Conservation (phyloP, 768 basidiomycete genomes). For the Clathrus columnatus region DNA sequence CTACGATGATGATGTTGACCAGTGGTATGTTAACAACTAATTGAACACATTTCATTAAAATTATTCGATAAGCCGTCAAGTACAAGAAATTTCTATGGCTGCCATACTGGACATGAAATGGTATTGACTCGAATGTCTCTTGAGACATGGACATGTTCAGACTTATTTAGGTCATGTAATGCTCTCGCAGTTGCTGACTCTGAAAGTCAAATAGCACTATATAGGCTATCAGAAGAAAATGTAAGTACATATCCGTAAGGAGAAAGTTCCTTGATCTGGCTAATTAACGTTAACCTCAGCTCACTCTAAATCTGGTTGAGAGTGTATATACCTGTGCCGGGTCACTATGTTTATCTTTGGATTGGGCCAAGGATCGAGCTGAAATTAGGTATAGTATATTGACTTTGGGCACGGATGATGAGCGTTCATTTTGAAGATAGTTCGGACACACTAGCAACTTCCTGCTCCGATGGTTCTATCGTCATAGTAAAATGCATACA, state of each 20-base stretch:
- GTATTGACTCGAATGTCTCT: conserved; percentile 29
- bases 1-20: conserved; percentile 20
- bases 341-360: conserved; percentile 79
- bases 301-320: conserved; percentile 17
- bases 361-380: conserved; percentile 74
- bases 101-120: conserved; percentile 95
- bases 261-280: not conserved
- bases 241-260: conserved; percentile 35
- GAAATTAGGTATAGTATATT: not conserved
- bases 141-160: not conserved
- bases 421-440: not conserved
- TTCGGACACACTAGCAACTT: conserved; percentile 59
- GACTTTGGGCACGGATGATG: conserved; percentile 32
- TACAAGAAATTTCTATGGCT: conserved; percentile 64
- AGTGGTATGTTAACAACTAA: conserved; percentile 24
- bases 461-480: conserved; percentile 74
- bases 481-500: conserved; percentile 46
- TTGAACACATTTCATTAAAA: not conserved
- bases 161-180: conserved; percentile 25
- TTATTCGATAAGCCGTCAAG: conserved; percentile 36
- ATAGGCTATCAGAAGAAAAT: conserved; percentile 43
- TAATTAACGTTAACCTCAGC: not conserved
- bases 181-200: conserved; percentile 75
- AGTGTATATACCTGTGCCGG: conserved; percentile 32
- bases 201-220: conserved; percentile 66